Evolutionary conservation across 495 filamentous ascomycete genomes (phyloP).

Genomic region (Xeromyces bisporus): DNA sequence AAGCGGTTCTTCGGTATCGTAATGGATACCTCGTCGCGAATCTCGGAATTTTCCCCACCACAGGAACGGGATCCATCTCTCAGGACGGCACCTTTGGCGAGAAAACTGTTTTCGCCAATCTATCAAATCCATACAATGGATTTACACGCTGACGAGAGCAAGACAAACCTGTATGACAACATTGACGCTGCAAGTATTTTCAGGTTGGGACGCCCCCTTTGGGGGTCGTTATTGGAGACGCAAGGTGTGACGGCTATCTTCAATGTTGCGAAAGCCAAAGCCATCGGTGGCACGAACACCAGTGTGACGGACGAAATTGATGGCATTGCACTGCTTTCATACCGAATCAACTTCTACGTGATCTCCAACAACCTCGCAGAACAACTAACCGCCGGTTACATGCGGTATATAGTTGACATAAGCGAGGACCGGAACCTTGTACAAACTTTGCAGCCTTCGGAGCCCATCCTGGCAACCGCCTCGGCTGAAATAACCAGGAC

Average conservation of each 20-base stretch:
- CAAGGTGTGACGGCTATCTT: background rate
- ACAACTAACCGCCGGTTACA: background rate
- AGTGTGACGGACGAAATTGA: background rate
- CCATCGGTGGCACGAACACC: background rate
- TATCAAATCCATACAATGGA: too few relatives aligned
- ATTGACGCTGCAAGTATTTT: too few relatives aligned
- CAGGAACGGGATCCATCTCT: too few relatives aligned
- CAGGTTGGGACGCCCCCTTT: too few relatives aligned
- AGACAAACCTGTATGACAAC: too few relatives aligned
- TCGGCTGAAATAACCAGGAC: background rate
- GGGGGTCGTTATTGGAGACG: too few relatives aligned
- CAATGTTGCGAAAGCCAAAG: background rate
- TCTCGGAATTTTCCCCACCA: too few relatives aligned
- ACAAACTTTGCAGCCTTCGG: background rate
- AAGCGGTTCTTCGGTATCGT: too few relatives aligned
- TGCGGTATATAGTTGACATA: conserved; percentile 1
- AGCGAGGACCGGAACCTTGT: background rate
- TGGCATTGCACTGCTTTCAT: conserved; percentile 1
- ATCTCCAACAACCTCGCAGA: background rate
- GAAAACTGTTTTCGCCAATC: too few relatives aligned
- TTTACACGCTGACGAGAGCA: too few relatives aligned
- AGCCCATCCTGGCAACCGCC: background rate
- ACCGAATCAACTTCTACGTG: conserved; percentile 2
- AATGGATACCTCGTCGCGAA: too few relatives aligned
- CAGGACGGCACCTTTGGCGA: too few relatives aligned